A percentile compares a stretch with the other conserved stretches of the same genome.
phyloP scores from a whole-genome alignment of 805 yeast genomes.

The Cyberlindnera americana region DNA sequence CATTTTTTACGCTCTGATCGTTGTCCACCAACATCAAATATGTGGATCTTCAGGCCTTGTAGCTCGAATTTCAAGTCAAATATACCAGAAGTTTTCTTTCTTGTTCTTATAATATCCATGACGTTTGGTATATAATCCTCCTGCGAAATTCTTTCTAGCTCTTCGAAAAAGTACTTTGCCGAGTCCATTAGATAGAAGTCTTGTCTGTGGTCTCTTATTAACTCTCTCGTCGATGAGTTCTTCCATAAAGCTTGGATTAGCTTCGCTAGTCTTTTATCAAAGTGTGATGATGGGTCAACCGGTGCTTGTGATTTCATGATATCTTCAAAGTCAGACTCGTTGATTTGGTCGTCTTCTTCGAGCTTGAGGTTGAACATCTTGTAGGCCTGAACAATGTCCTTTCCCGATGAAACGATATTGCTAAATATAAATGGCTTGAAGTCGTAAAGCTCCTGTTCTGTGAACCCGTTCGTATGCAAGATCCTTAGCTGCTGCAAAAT shows the following conservation, averaged over 20 bases:
- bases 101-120: constrained; percentile 77
- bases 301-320: constrained; percentile 31
- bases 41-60: constrained; percentile 61
- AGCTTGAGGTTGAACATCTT: constrained; percentile 39
- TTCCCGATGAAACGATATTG: constrained; percentile 74
- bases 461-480: constrained; percentile 38
- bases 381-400: constrained; percentile 65
- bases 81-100: constrained; percentile 91
- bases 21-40: constrained; percentile 93
- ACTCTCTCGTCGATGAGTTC: constrained; percentile 53
- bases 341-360: constrained; percentile 29
- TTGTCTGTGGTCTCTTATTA: constrained; percentile 57
- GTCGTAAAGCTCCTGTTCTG: constrained; percentile 59
- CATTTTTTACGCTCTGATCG: constrained; percentile 94
- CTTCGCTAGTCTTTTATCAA: constrained; percentile 47
- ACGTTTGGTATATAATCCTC: constrained; percentile 67
- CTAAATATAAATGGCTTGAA: constrained; percentile 77
- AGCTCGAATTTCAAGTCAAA: constrained; percentile 77
- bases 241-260: constrained; percentile 52
- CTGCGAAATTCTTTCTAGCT: constrained; percentile 56
- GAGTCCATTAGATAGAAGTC: constrained; percentile 84
- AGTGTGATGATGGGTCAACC: constrained; percentile 48
- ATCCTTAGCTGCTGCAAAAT: constrained; percentile 43
- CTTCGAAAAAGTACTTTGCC: constrained; percentile 71
- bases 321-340: constrained; percentile 28